A percentile compares a stretch with the other conserved stretches of the same genome.
Conservation (phyloP, 257 asterid species). For the Plantago ovata region DNA sequence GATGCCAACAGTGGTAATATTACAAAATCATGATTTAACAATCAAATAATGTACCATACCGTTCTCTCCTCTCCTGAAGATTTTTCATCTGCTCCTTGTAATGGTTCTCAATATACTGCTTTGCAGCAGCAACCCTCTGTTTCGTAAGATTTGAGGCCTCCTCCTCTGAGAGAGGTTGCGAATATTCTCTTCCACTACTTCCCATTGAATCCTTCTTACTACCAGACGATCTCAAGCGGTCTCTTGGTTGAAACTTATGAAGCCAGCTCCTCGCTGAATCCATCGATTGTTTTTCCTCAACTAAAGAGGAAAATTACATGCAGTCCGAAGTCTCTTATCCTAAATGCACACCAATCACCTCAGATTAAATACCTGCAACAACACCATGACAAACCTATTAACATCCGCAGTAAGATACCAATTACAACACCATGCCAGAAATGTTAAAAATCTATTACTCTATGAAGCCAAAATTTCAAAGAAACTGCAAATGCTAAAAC, state of each 20-base stretch:
- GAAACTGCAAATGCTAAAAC: background rate
- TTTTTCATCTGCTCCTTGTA: slow-evolving; percentile 91
- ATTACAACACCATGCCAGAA: slow-evolving; percentile 3
- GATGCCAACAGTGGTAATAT: too few relatives aligned
- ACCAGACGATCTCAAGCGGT: slow-evolving; percentile 57
- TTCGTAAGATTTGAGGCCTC: slow-evolving; percentile 91
- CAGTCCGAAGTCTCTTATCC: slow-evolving; percentile 34
- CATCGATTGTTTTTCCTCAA: slow-evolving; percentile 47
- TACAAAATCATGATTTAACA: slow-evolving; percentile 10
- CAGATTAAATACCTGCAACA: slow-evolving; percentile 30
- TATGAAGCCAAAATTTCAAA: background rate
- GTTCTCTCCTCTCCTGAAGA: slow-evolving; percentile 89
- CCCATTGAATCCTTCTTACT: slow-evolving; percentile 71
- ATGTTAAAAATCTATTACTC: too few relatives aligned
- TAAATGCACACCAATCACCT: slow-evolving; percentile 25
- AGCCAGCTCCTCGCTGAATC: slow-evolving; percentile 91
- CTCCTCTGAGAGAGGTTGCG: slow-evolving; percentile 48
- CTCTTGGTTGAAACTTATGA: slow-evolving; percentile 75
- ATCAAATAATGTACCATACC: slow-evolving; percentile 42
- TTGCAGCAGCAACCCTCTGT: slow-evolving; percentile 93
- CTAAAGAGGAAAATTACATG: slow-evolving; percentile 28
- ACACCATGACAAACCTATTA: slow-evolving; percentile 9
- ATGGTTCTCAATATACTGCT: slow-evolving; percentile 97
- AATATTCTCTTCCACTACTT: slow-evolving; percentile 65
- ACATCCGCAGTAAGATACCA: background rate